These are phyloP conservation scores for Fusarium multiceps DNA, from an alignment of 2,329 filamentous ascomycete genomes.

Conservation along the genomic window DNA sequence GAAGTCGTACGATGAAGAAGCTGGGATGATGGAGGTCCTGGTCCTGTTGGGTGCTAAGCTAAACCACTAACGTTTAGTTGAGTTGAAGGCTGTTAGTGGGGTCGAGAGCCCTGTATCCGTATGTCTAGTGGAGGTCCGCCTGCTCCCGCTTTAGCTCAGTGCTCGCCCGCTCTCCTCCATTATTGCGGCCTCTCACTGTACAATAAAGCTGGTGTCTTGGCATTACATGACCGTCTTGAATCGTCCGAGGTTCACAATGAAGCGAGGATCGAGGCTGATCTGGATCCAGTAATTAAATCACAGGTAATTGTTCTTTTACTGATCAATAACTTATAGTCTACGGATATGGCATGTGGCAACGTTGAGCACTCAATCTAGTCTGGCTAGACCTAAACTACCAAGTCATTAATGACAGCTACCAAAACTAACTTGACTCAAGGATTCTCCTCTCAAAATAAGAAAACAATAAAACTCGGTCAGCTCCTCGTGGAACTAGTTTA, in stretches of 20 bases:
- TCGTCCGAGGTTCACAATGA: conserved; percentile 5
- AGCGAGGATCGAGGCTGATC: conserved; percentile 12
- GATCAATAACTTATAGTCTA: neutral
- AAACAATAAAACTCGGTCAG: neutral
- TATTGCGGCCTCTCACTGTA: neutral
- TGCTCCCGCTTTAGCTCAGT: neutral
- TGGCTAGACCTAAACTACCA: neutral
- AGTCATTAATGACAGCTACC: neutral
- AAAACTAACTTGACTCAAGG: conserved; percentile 1
- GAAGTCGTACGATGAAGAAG: conserved; percentile 6
- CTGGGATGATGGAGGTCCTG: neutral
- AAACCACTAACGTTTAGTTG: neutral
- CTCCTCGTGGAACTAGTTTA: neutral
- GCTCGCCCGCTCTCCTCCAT: conserved; percentile 7
- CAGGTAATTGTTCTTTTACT: neutral
- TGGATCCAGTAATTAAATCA: conserved; percentile 2
- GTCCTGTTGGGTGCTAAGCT: neutral
- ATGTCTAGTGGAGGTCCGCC: neutral
- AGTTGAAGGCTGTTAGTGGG: conserved; percentile 14
- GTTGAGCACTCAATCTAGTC: neutral
- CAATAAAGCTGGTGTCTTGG: conserved; percentile 8
- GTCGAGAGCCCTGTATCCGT: conserved; percentile 7
- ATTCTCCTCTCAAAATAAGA: neutral
- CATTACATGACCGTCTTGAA: neutral
- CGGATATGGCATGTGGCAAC: neutral